Evolutionary conservation across 1,139 yeast species (phyloP), one percentile per base, ranked within the genome.

Genomic region (Blastobotrys illinoisensis): DNA sequence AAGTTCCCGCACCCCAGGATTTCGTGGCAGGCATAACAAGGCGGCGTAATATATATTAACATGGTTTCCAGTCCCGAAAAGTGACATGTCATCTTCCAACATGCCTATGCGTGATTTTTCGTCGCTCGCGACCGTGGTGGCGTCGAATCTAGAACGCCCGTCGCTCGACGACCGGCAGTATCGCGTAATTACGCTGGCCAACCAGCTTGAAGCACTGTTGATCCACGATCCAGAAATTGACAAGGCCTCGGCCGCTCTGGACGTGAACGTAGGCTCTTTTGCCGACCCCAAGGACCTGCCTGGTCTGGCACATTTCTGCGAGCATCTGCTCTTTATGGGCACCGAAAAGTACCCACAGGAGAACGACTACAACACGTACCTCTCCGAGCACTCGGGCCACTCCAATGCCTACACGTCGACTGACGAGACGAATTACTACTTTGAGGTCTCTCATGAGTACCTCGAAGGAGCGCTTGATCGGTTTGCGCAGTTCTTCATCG

Each of bases 251-350:
- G 98, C 98, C 1, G 86, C 98, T 0, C 73, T 93, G 56, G 97
- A 89, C 66, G 98, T 93, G 36, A 83, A 88, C 64, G 93, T 90
- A 21, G 99, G 99, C 18, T 80, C 97, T 3, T 88, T 86, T 68
- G 81, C 87, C 51, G 98, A 93, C 66, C 88, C 88, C 16, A 76
- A 79, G 51, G 75, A 78, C 26, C 70, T 89, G 28, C 86, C 91
- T 1, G 99, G 99, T 1, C 75, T 93, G 58, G 99, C 99, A 2
- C 99, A 93, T 71, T 93, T 93, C 70, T 90, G 97, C 72, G 99
- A 93, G 73, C 99, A 93, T 71, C 76, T 93, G 62, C 75, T 93
- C 58, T 93, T 93, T 69, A 89, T 93, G 97, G 99, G 99, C n/a
- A 91, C 98, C 3, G 77, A 81, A 62, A 91, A 90, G 71, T 93